Base-by-base conservation (phyloP, 768 basidiomycete species). In the Asterophora parasitica region DNA sequence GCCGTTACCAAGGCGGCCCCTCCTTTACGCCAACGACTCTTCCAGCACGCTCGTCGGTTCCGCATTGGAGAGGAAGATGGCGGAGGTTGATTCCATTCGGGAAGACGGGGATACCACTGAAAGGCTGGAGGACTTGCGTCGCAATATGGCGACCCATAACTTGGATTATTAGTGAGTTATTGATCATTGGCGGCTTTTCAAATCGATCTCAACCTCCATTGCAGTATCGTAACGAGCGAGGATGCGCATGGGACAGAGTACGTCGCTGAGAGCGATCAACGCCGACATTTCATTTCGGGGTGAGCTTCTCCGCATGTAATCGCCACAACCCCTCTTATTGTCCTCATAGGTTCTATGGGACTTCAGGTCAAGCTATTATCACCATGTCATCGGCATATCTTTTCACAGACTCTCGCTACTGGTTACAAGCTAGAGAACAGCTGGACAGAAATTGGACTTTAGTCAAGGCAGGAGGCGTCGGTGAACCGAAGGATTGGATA, bases 191-290 rank as follows among this genome's bases (percentile, higher is more conserved):
- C 30, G 15, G 15, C 33, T 23, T 39, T 46, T 27, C 31, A 27
- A 10, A 45, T 48, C 44, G 45, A 50, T 58, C 35, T 36, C 37
- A 34, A 28, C 48, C 10, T 42, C 46, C 44, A 31, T 54, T n/a
- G 33, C 42, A 92, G 88, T 57, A 63, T 90, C 53, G 64, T 92
- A 40, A 88, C 88, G 2, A 81, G 76, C 30, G 87, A 88, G 63
- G 90, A 92, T 59, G 83, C 88, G 4, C 90, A 92, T 60, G 78
- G 79, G 43, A 89, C 88, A 0, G 90, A 92, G 64, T 91, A 89
- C 51, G 84, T 90, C 19, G 79, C 87, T 13, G 63, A 74, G 6
- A 79, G 81, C 49, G 90, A 92, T 64, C 85, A 85, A 62, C 79
- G 90, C 40, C 71, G 85, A 46, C 78, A 88, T 60, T 92, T 79